Base-by-base conservation (phyloP, 2,329 filamentous ascomycete genomes). In the Didymella glomerata region DNA sequence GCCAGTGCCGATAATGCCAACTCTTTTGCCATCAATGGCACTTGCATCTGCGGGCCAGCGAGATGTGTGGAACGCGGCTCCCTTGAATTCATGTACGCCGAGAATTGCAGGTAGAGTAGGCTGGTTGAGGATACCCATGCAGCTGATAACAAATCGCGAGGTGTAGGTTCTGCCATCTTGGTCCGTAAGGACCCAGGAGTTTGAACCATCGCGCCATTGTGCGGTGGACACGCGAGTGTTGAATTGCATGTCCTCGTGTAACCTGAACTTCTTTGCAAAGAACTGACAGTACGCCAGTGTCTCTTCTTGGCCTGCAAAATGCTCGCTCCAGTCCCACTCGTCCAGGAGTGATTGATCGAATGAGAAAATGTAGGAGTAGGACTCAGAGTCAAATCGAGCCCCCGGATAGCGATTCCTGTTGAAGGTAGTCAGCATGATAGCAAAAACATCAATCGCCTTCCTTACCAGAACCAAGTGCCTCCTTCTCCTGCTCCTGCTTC, bases 1-100 rank as follows among this genome's bases (percentile, higher is more conserved):
- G 1, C 87, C 87, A 20, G 68, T 69, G 7, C 87, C 87, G 30
- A 90, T 84, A 60, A 89, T 80, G 8, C 83, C 87, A 40, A 85
- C 81, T 20, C 80, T 80, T 68, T 89, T 89, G 47, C 80, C 81
- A 25, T 78, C 77, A 28, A 86, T 78, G 38, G 84, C 78, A 27
- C 86, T 76, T 1, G 82, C 77, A 7, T 83, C 76, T 13, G 84
- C 77, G 2, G 86, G 85, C 86, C 85, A 87, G 68, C 82, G 82
- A 0, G 84, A 84, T 0, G 85, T 83, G 70, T 88, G 85, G 32
- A 64, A 66, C 0, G 54, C 54, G 5, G 52, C 18, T 7, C 66
- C 66, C 40, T 64, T 67, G 52, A 66, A 68, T 22, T 63, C 58
- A n/a, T 61, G 45, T 5, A 68, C 64, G 8, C 66, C 66, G 9